Conservation (phyloP, 192 early-diverging fungal species). For the Geranomyces variabilis region DNA sequence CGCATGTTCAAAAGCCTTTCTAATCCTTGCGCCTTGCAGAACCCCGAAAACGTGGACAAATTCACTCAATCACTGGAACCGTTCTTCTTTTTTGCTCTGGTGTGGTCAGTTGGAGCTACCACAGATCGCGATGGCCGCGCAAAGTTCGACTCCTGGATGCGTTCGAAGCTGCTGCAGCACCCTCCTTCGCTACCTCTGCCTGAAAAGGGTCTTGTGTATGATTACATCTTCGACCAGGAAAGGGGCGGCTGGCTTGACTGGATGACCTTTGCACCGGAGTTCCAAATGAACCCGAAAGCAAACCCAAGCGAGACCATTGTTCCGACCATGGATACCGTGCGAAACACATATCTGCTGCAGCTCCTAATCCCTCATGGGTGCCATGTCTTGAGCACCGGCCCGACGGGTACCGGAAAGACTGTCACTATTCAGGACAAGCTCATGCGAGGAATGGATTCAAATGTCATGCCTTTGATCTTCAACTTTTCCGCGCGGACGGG, state of each 20-base stretch:
- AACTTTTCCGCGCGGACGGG: constrained; percentile 64
- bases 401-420: constrained; percentile 65
- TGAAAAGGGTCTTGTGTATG: constrained; percentile 53
- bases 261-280: constrained; percentile 54
- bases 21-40: neutral
- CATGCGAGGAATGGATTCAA: constrained; percentile 54
- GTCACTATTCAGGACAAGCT: constrained; percentile 66
- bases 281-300: constrained; percentile 45
- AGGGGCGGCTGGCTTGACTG: constrained; percentile 54
- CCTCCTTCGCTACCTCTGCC: constrained; percentile 40
- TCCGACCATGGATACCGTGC: constrained; percentile 63
- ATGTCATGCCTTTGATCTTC: constrained; percentile 55
- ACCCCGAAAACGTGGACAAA: constrained; percentile 9
- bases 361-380: constrained; percentile 55
- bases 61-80: constrained; percentile 53
- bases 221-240: constrained; percentile 54
- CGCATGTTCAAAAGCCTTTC: neutral
- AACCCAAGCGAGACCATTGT: constrained; percentile 55
- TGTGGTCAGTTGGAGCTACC: constrained; percentile 68
- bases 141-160: constrained; percentile 62
- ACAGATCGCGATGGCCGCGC: constrained; percentile 53
- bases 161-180: constrained; percentile 24
- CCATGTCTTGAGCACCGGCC: constrained; percentile 59
- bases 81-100: constrained; percentile 57
- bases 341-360: constrained; percentile 61